Evolutionary conservation across 176 grass and related monocot species (phyloP), one percentile per base, ranked within the genome.

Genomic region (Cenchrus purpureus): DNA sequence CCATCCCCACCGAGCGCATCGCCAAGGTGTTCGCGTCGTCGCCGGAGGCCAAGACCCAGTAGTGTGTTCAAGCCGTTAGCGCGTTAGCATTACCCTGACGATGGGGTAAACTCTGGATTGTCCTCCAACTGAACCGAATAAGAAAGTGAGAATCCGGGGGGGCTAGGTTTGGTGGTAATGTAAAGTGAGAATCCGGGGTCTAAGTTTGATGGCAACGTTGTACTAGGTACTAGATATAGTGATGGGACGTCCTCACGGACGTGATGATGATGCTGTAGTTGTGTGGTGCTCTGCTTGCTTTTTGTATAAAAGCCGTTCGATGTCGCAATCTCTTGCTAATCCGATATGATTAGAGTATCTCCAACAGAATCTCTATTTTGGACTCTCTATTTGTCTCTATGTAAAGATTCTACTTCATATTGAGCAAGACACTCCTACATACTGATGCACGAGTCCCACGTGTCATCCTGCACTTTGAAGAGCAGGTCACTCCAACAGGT

Each of bases 1-100:
- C 74, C 73, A 79, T 95, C 58, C 96, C 96, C 14, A 54, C 78
- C 48, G 86, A 90, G 59, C 87, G 91, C 85, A 95, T 98, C 49
- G 91, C 91, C 76, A 90, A 98, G 87, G 83, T 87, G 19, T 98
- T 98, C 82, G 75, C 63, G 11, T 10, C 78, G 37, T 10, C 64
- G 16, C 60, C 78, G 34, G 78, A 65, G 8, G 78, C 34, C 0
- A 43, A 83, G 76, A 29, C 59, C 46, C 59, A 76, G 12, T 55
- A 63, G 48, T 43, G 44, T 28, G 40, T 45, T 50, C 10, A 32
- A 9, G n/a, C 31, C 4, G 0, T 48, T 42, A 8, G 69, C 22
- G n/a, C 54, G 0, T 57, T 57, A 55, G 9, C 31, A 10, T 20
- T 31, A 0, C 12, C 51, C 51, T 17, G 31, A 31, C 68, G 29